Evolutionary conservation across 306 rosid species (phyloP), one percentile per base, ranked within the genome.

Genomic region (Vigna nakashimae): DNA sequence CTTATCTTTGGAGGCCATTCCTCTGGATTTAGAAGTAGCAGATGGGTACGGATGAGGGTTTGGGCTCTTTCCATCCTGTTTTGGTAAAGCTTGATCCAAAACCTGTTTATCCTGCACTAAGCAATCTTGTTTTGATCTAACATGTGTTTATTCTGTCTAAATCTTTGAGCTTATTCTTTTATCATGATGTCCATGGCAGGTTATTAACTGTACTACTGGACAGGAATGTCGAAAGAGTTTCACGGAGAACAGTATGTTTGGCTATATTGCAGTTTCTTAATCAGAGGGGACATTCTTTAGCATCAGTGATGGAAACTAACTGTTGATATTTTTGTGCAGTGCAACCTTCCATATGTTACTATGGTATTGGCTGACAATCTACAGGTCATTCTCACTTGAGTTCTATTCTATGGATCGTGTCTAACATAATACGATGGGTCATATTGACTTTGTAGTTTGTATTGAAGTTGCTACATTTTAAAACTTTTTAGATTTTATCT

Each of bases 321-420:
- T 79, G 15, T 58, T 32, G 56, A 42, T 69, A 58, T 65, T 66
- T 30, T 80, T 83, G 32, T 89, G 85, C 98, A 95, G 98, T 95
- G 98, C 93, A 95, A 95, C 75, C 82, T 92, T 70, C 85, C 97
- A 10, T 95, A 95, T 84, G 93, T 90, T 80, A 88, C 93, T 49
- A 67, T 88, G 81, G 98, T 95, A 30, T 32, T 95, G 75, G 97
- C 99, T 1, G 84, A 82, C 83, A 95, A 91, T 83, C 85, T 95
- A 69, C 97, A 89, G 99, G 99, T 95, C 66, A 83, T 52, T 77
- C 69, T 72, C 72, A 7, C 78, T 26, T 70, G 7, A 56, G 34
- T 84, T 65, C 16, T 49, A 34, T 62, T 34, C n/a, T 79, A 49
- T 48, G 38, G 24, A 64, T 81, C 49, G 43, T 73, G 66, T 57